Evolutionary conservation across 768 basidiomycete genomes (phyloP).

Genomic region (Leccinum aurantiacum): DNA sequence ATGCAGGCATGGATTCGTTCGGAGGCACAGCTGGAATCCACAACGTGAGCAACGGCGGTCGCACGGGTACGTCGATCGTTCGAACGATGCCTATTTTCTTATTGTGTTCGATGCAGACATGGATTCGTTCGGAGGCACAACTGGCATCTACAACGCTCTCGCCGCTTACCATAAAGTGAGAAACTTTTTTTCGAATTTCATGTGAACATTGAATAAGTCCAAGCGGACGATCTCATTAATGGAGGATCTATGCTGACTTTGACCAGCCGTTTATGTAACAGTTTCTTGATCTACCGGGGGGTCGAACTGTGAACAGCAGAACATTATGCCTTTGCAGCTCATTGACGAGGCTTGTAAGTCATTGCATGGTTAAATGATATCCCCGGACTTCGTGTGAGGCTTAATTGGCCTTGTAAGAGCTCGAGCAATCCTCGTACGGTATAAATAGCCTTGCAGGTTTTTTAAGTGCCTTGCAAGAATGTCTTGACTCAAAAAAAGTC

Average conservation of each 20-base stretch:
- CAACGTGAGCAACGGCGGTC: slow-evolving; percentile 41
- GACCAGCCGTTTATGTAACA: slow-evolving; percentile 45
- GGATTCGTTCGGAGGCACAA: slow-evolving; percentile 56
- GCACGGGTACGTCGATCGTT: slow-evolving; percentile 34
- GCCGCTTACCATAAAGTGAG: no score
- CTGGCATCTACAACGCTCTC: slow-evolving; percentile 18
- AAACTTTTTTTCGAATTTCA: slow-evolving; percentile 27
- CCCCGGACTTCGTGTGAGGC: no score
- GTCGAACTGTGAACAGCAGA: slow-evolving; percentile 61
- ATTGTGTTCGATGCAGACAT: slow-evolving; percentile 42
- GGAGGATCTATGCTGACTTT: slow-evolving; percentile 60
- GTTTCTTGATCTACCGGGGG: slow-evolving; percentile 54
- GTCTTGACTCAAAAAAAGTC: no score
- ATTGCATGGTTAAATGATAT: no score
- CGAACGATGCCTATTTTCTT: background rate
- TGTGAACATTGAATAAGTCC: slow-evolving; percentile 50
- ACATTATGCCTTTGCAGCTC: slow-evolving; percentile 30
- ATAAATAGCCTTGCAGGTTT: no score
- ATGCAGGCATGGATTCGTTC: slow-evolving; percentile 58
- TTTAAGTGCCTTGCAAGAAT: no score
- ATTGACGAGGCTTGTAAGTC: no score
- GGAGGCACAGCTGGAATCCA: slow-evolving; percentile 49
- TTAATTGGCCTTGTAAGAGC: no score
- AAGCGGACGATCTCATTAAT: slow-evolving; percentile 52
- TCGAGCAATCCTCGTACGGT: no score